These are phyloP conservation scores for Wallacemonas sp. DNA, from an alignment of 208 protist species.

Conservation along the genomic window DNA sequence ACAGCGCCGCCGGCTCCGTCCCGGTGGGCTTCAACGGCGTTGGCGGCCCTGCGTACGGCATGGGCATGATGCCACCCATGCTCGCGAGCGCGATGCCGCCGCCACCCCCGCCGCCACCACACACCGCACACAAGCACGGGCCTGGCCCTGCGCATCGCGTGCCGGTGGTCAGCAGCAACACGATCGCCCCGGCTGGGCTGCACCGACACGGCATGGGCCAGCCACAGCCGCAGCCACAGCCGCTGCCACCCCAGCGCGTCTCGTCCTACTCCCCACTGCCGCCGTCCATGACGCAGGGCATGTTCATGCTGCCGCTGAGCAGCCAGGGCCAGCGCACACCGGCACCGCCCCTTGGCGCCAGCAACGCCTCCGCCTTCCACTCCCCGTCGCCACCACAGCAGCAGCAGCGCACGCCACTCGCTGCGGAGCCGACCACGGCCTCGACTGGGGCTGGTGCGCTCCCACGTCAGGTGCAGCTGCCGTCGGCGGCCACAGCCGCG, in stretches of 20 bases:
- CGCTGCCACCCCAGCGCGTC: not conserved
- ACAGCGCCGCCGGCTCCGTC: not conserved
- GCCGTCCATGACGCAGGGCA: not conserved
- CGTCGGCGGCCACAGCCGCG: no score
- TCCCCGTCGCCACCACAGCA: not conserved
- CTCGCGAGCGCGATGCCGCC: not conserved
- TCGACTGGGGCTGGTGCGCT: no score
- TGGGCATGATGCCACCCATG: slow-evolving; percentile 5
- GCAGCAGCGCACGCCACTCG: slow-evolving; percentile 10
- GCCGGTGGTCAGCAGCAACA: slow-evolving; percentile 21
- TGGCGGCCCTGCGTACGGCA: not conserved
- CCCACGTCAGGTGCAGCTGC: no score
- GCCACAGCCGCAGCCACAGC: not conserved
- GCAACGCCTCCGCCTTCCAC: slow-evolving; percentile 11
- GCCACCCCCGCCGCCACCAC: not conserved
- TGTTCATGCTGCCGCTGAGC: slow-evolving; percentile 10
- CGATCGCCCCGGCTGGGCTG: slow-evolving; percentile 9
- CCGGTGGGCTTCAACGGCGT: not conserved
- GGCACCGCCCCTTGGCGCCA: not conserved
- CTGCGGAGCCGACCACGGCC: slow-evolving; percentile 6
- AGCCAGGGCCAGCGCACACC: not conserved
- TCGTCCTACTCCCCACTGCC: not conserved
- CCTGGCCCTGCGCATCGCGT: not conserved
- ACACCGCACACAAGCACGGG: not conserved
- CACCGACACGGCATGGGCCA: not conserved